Conservation (phyloP, 148 eudicot genomes). For the Cornus florida region DNA sequence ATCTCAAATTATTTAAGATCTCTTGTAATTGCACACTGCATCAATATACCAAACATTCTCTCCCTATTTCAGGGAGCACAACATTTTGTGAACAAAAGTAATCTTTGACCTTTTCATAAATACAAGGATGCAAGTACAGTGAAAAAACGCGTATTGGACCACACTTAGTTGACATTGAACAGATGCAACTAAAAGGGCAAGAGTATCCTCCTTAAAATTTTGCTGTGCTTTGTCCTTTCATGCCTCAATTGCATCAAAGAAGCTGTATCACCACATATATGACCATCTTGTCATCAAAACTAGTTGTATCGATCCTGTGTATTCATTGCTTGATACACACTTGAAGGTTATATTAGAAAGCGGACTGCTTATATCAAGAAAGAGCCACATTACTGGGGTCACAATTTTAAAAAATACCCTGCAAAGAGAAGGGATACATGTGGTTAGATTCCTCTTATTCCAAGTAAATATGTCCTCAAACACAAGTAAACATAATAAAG, state of each 20-base stretch:
- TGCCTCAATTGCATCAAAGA: not conserved
- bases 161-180: not conserved
- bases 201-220: not conserved
- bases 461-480: not conserved
- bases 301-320: not conserved
- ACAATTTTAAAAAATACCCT: conserved; percentile 19
- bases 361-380: not conserved
- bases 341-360: not conserved
- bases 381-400: conserved; percentile 7
- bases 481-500: not conserved
- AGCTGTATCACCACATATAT: not conserved
- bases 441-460: conserved; percentile 2
- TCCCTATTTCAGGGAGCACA: not conserved
- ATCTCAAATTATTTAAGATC: not conserved
- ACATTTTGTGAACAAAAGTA: not conserved
- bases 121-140: not conserved
- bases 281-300: not conserved
- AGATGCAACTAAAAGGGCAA: not conserved
- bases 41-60: not conserved
- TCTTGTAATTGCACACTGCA: too few species aligned
- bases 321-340: not conserved
- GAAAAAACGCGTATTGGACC: not conserved
- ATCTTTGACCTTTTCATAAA: not conserved
- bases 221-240: not conserved
- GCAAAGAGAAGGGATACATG: not conserved